Evolutionary conservation across 139 green algal genomes (phyloP).

Genomic region (Auxenochlorella pyrenoidosa): DNA sequence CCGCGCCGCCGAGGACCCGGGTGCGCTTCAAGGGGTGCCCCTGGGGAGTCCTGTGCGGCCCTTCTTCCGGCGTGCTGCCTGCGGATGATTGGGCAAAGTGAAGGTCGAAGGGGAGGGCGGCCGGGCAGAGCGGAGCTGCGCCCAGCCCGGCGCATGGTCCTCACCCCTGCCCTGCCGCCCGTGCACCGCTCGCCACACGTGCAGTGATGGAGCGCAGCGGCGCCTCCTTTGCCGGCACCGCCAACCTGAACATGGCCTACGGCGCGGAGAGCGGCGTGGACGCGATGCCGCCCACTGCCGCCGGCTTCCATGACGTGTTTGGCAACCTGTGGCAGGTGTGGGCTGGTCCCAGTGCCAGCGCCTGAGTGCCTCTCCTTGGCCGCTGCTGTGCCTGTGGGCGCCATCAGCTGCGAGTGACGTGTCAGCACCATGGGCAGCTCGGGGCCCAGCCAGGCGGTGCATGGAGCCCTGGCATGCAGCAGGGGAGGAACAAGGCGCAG

Average conservation of each 20-base stretch:
- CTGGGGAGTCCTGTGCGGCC: too few relatives aligned
- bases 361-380: not conserved
- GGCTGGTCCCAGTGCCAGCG: not conserved
- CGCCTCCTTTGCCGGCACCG: slow-evolving; percentile 16
- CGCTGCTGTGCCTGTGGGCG: not conserved
- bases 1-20: slow-evolving; percentile 33
- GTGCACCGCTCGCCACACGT: not conserved
- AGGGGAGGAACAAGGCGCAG: too few relatives aligned
- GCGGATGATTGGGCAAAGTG: not conserved
- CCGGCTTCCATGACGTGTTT: slow-evolving; percentile 58
- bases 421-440: not conserved
- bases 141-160: too few relatives aligned
- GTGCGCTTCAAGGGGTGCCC: too few relatives aligned
- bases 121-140: too few relatives aligned
- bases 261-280: slow-evolving; percentile 70
- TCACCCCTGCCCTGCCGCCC: too few relatives aligned
- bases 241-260: slow-evolving; percentile 77
- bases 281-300: slow-evolving; percentile 55
- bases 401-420: not conserved
- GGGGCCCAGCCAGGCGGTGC: too few relatives aligned
- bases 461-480: too few relatives aligned
- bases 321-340: slow-evolving; percentile 55
- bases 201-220: slow-evolving; percentile 35
- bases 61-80: not conserved
- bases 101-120: too few relatives aligned